These are phyloP conservation scores for Mariannaea sp. DNA, from an alignment of 2,329 filamentous ascomycete species.

Conservation along the genomic window DNA sequence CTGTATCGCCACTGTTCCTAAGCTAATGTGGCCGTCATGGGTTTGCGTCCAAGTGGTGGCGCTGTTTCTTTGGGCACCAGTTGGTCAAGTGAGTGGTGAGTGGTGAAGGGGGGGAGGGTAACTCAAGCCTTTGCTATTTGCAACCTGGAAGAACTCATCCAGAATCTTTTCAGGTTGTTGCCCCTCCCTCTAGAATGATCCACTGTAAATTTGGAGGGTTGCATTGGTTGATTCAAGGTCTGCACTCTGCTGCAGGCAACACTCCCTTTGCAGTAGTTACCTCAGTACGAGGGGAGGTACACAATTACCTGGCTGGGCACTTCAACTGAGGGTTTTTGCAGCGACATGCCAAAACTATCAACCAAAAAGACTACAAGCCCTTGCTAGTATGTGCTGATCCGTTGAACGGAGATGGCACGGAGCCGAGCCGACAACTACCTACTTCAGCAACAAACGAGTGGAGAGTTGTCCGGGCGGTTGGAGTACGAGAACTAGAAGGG, in stretches of 20 bases:
- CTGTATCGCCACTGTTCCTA: background rate
- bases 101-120: background rate
- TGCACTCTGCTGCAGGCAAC: background rate
- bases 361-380: background rate
- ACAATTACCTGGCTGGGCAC: no score
- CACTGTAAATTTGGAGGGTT: background rate
- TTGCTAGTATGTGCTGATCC: no score
- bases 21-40: slow-evolving; percentile 1
- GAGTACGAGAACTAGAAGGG: background rate
- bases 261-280: background rate
- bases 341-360: no score
- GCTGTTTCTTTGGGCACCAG: background rate
- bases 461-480: no score
- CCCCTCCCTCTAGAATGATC: background rate
- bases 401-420: slow-evolving; percentile 2
- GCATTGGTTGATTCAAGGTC: background rate
- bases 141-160: no score
- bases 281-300: background rate
- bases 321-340: no score
- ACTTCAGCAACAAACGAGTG: no score
- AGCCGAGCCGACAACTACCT: slow-evolving; percentile 1
- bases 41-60: background rate
- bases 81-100: background rate
- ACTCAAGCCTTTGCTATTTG: slow-evolving; percentile 7
- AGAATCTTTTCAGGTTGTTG: no score